Percentiles rank a stretch among this genome's conserved stretches.
Evolutionary conservation across 495 filamentous ascomycete species (phyloP).

Genomic region (Penicillium turbatum): DNA sequence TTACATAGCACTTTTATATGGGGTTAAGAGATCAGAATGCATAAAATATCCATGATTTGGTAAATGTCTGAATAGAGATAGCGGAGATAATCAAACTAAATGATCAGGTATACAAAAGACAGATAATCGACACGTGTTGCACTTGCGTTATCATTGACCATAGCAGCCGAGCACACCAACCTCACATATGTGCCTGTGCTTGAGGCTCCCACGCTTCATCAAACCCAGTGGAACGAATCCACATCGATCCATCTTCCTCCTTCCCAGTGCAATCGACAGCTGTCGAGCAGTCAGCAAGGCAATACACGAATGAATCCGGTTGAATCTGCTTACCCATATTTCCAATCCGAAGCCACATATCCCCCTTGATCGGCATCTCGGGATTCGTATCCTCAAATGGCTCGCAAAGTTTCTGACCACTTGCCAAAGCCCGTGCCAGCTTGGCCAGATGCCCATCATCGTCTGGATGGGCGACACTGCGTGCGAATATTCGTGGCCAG

Average conservation of each 20-base stretch:
- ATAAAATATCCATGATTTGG: too few relatives aligned
- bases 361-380: slow-evolving; percentile 53
- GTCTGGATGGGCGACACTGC: slow-evolving; percentile 43
- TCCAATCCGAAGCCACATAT: slow-evolving; percentile 67
- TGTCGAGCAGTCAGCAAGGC: slow-evolving; percentile 16
- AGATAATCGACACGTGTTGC: background rate
- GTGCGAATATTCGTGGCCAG: slow-evolving; percentile 56
- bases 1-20: too few relatives aligned
- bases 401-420: slow-evolving; percentile 50
- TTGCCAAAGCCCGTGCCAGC: slow-evolving; percentile 59
- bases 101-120: background rate
- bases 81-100: background rate
- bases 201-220: slow-evolving; percentile 34
- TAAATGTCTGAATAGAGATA: too few relatives aligned
- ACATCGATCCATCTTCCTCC: slow-evolving; percentile 17
- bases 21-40: too few relatives aligned
- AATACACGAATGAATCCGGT: background rate
- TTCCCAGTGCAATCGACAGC: slow-evolving; percentile 33
- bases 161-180: background rate
- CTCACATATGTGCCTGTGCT: slow-evolving; percentile 23
- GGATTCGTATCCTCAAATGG: slow-evolving; percentile 35
- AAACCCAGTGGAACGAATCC: slow-evolving; percentile 36
- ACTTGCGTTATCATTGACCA: background rate
- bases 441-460: slow-evolving; percentile 83
- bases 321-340: slow-evolving; percentile 41